Percentiles rank a stretch among this genome's conserved stretches.
Evolutionary conservation across 805 yeast species (phyloP).

Genomic region (Saccharomycopsis synnaedendra): DNA sequence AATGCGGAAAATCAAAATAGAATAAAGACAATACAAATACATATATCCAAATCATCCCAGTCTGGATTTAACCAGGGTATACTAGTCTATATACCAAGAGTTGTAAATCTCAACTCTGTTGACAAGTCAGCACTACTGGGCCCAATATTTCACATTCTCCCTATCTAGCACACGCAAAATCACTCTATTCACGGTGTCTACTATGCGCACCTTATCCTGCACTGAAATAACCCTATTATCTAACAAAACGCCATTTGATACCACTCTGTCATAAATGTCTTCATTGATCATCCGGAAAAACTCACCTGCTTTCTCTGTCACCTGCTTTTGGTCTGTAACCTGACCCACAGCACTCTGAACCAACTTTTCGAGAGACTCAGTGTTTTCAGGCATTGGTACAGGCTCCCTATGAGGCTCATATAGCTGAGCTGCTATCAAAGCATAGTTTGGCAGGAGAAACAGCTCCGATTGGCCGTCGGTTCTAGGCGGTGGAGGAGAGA

Average conservation of each 20-base stretch:
- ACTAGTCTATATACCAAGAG: too few species aligned
- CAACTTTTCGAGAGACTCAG: not conserved
- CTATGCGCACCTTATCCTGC: not conserved
- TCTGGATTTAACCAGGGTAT: too few species aligned
- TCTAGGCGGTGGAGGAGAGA: not conserved
- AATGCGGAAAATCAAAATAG: not conserved
- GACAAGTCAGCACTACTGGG: too few species aligned
- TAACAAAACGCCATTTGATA: not conserved
- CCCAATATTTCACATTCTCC: slow-evolving; percentile 1
- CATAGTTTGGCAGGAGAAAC: not conserved
- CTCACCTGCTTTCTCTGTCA: not conserved
- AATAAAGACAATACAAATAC: not conserved
- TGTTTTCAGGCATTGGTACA: not conserved
- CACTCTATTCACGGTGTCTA: not conserved
- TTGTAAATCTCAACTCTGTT: too few species aligned
- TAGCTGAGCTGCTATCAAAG: slow-evolving; percentile 1
- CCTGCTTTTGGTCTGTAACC: not conserved
- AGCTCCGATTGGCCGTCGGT: not conserved
- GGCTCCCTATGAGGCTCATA: not conserved
- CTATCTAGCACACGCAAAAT: not conserved
- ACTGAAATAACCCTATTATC: not conserved
- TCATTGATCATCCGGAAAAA: not conserved
- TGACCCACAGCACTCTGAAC: not conserved
- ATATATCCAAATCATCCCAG: not conserved
- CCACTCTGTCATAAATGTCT: not conserved